Percentiles rank a stretch among this genome's conserved stretches.
These are phyloP conservation scores for Plantago ovata DNA, from an alignment of 257 asterid genomes.

Conservation along the genomic window DNA sequence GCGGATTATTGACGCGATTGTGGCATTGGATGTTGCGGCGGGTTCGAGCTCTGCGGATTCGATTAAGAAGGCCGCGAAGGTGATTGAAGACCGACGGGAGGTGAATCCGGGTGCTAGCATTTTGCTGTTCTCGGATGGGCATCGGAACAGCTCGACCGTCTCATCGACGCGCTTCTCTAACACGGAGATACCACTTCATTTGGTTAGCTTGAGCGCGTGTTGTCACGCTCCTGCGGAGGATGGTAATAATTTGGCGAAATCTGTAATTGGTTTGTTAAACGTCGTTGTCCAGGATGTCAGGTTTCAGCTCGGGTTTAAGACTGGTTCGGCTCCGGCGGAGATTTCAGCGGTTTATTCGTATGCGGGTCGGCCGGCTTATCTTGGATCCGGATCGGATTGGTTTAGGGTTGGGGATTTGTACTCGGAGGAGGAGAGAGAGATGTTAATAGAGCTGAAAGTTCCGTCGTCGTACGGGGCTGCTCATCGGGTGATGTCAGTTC, in stretches of 20 bases:
- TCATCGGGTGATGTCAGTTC: constrained; percentile 79
- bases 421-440: constrained; percentile 74
- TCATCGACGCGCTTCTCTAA: constrained; percentile 58
- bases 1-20: constrained; percentile 75
- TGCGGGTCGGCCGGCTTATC: constrained; percentile 41
- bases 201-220: constrained; percentile 52
- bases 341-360: constrained; percentile 61
- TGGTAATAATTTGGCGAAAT: constrained; percentile 26
- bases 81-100: constrained; percentile 92
- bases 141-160: constrained; percentile 35
- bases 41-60: constrained; percentile 64
- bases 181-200: constrained; percentile 58
- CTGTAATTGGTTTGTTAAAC: constrained; percentile 44
- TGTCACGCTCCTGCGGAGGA: constrained; percentile 38
- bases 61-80: constrained; percentile 84
- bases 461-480: constrained; percentile 62
- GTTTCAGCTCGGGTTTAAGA: constrained; percentile 44
- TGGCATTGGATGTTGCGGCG: constrained; percentile 48
- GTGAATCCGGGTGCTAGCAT: constrained; percentile 63
- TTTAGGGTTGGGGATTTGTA: constrained; percentile 68
- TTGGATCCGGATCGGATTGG: constrained; percentile 72
- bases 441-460: constrained; percentile 75
- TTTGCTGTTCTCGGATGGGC: constrained; percentile 58
- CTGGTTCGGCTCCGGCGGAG: constrained; percentile 64
- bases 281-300: constrained; percentile 56